Conservation (phyloP, 192 early-diverging fungal species). For the Geranomyces variabilis region DNA sequence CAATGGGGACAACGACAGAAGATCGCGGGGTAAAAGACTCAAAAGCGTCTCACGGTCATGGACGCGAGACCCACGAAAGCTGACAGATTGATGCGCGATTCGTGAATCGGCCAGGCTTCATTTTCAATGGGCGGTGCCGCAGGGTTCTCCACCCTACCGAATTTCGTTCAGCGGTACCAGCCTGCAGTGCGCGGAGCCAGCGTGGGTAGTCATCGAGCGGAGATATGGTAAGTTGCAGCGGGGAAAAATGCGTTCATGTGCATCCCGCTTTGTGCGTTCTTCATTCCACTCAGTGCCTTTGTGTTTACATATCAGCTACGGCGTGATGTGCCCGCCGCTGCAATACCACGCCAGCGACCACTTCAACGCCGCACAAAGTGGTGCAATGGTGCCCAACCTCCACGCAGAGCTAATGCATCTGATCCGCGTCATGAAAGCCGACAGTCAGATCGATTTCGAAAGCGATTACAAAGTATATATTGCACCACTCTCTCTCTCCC, state of each 20-base stretch:
- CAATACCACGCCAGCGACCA: conserved; percentile 37
- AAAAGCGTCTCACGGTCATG: too few relatives aligned
- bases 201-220: conserved; percentile 48
- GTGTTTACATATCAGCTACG: conserved; percentile 25
- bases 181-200: conserved; percentile 42
- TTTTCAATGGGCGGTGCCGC: conserved; percentile 57
- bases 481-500: not conserved
- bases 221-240: conserved; percentile 50
- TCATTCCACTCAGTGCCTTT: not conserved
- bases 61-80: not conserved
- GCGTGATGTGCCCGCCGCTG: conserved; percentile 36
- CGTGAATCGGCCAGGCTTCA: conserved; percentile 20
- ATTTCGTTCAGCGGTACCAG: conserved; percentile 49
- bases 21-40: conserved; percentile 53
- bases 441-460: conserved; percentile 34
- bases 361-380: conserved; percentile 61
- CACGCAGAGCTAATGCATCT: conserved; percentile 51
- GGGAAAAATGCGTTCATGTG: too few relatives aligned
- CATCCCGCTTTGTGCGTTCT: too few relatives aligned
- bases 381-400: conserved; percentile 53
- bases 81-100: too few relatives aligned
- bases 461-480: conserved; percentile 48
- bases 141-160: conserved; percentile 46
- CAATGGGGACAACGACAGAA: conserved; percentile 41
- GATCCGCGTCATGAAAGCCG: conserved; percentile 35